Base-by-base conservation (phyloP, 208 protist species). In the Acanthamoeba castellanii region DNA sequence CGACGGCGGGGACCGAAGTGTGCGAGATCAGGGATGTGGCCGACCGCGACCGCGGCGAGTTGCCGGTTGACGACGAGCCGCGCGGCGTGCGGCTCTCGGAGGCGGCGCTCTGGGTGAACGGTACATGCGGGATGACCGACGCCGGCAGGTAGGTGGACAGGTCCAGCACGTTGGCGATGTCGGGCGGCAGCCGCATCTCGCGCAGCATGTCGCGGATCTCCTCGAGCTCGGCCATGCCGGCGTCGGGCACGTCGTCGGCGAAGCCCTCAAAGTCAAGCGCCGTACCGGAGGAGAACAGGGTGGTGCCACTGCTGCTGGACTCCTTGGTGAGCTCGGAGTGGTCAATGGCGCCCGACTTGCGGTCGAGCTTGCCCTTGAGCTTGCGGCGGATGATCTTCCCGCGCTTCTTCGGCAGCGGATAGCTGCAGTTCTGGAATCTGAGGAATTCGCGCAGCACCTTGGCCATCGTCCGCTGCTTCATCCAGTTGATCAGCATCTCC, bases 401-500 rank as follows among this genome's bases (percentile, higher is more conserved):
- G 25, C 25, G 81, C 34, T 64, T 57, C 52, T 88, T 88, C 3
- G 81, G 50, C 52, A 57, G 81, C n/a, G 81, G 34, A 6, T 88
- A 88, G 30, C 9, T 64, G 81, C 81, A 66, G 50, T 18, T n/a
- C 81, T 88, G 81, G 25, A 88, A 88, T 9, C 81, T 34, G n/a
- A 88, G 52, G 52, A 45, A 88, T 37, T 88, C 81, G 3, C 81
- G 25, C 27, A 88, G 52, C 81, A 88, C 81, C 81, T 88, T 88
- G 27, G 81, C 81, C 81, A 88, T 88, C n/a, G 81, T 88, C 50
- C 81, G 45, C 50, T 88, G 25, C 52, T 88, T 88, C 81, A 88
- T 88, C 81, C 81, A 88, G 52, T 88, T 88, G 81, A 88, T 66
- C 18, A 88, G 81, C 81, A 88, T 88, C 22, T 82, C 74, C 4